These are phyloP conservation scores for Inosperma sp. DNA, from an alignment of 768 basidiomycete species.

Conservation along the genomic window DNA sequence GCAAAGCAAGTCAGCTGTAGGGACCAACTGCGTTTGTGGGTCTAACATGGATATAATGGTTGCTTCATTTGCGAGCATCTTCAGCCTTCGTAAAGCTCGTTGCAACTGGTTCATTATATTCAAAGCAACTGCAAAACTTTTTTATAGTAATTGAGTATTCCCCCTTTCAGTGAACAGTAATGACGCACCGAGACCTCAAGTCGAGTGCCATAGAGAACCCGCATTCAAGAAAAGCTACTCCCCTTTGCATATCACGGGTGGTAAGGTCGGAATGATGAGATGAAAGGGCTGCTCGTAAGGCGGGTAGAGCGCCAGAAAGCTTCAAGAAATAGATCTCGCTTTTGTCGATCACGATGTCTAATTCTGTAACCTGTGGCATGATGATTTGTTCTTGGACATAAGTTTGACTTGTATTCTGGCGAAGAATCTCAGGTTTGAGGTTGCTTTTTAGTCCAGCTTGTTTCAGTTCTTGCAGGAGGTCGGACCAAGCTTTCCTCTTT, in stretches of 20 bases:
- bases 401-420: constrained; percentile 45
- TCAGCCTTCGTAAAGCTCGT: constrained; percentile 27
- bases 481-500: constrained; percentile 88
- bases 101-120: constrained; percentile 23
- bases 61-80: constrained; percentile 17
- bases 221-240: constrained; percentile 73
- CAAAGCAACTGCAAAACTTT: no score
- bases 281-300: constrained; percentile 55
- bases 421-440: constrained; percentile 65
- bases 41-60: constrained; percentile 24
- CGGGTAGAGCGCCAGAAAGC: constrained; percentile 59
- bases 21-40: constrained; percentile 17
- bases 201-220: constrained; percentile 64
- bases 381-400: constrained; percentile 67
- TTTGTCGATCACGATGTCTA: constrained; percentile 31
- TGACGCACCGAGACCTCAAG: constrained; percentile 57
- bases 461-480: constrained; percentile 86
- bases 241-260: constrained; percentile 84
- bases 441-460: constrained; percentile 68
- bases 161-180: background rate
- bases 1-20: constrained; percentile 26
- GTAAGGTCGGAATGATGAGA: constrained; percentile 77
- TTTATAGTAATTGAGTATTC: no score
- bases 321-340: constrained; percentile 62
- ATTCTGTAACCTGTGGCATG: constrained; percentile 22